phyloP scores from a whole-genome alignment of 371 early-diverging fungal genomes.

The Saksenaea vasiformis region DNA sequence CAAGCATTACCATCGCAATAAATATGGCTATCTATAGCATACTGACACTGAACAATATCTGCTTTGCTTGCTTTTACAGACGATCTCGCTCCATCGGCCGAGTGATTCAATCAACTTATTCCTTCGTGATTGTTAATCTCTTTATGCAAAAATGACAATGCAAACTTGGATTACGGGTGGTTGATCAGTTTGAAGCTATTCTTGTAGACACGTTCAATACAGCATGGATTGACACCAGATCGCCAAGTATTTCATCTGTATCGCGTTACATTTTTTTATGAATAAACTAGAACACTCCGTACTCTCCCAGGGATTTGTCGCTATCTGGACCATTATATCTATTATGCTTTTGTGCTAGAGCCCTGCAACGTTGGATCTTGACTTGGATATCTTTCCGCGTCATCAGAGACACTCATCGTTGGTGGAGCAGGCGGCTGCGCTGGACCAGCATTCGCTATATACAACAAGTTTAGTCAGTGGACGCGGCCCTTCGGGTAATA shows the following conservation, averaged over 20 bases:
- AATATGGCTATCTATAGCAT: not conserved
- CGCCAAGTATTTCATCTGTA: no score
- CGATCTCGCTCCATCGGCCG: no score
- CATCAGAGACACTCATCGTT: conserved; percentile 21
- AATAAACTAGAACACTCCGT: not conserved
- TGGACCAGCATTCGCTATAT: conserved; percentile 19
- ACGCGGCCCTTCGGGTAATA: not conserved
- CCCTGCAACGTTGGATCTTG: conserved; percentile 53
- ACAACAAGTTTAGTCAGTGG: not conserved
- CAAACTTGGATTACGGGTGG: no score
- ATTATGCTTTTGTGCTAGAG: conserved; percentile 22
- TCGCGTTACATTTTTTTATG: not conserved
- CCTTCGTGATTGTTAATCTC: no score
- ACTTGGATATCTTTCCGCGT: conserved; percentile 43
- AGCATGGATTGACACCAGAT: no score
- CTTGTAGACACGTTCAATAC: no score
- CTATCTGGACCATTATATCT: not conserved
- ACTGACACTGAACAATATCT: no score
- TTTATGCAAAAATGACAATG: no score
- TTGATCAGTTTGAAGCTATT: no score
- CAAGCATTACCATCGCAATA: not conserved
- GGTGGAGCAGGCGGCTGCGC: conserved; percentile 51
- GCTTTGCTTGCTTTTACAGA: no score
- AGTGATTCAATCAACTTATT: no score
- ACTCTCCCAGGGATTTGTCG: not conserved